These are phyloP conservation scores for Russula vinacea DNA, from an alignment of 768 basidiomycete genomes.

Conservation along the genomic window DNA sequence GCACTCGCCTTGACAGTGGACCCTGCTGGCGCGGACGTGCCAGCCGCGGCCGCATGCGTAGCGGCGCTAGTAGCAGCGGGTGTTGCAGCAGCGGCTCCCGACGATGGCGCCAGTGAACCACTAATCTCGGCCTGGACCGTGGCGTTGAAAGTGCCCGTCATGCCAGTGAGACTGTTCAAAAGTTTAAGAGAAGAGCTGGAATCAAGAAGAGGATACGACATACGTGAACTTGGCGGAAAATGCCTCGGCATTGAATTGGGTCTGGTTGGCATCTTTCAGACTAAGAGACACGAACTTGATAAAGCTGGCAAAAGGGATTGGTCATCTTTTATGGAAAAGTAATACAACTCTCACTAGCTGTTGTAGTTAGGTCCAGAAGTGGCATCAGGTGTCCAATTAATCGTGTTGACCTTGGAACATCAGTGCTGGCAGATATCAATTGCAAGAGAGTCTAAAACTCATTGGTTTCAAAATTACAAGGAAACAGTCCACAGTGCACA, in stretches of 20 bases:
- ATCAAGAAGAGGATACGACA: constrained; percentile 32
- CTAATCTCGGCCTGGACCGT: constrained; percentile 55
- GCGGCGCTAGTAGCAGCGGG: constrained; percentile 33
- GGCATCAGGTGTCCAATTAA: constrained; percentile 52
- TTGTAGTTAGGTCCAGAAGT: constrained; percentile 52
- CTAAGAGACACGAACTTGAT: constrained; percentile 65
- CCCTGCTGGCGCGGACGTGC: constrained; percentile 13
- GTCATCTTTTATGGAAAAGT: neutral
- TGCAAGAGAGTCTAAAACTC: constrained; percentile 54
- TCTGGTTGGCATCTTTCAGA: constrained; percentile 49
- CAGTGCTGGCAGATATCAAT: constrained; percentile 43
- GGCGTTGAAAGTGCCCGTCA: constrained; percentile 68
- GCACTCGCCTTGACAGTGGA: constrained; percentile 22
- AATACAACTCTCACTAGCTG: constrained; percentile 48
- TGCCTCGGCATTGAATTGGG: constrained; percentile 58
- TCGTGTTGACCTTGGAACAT: constrained; percentile 50
- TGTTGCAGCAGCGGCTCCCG: neutral
- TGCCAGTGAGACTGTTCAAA: constrained; percentile 51
- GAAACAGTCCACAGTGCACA: constrained; percentile 31
- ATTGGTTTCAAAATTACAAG: constrained; percentile 25
- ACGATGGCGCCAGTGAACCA: constrained; percentile 46
- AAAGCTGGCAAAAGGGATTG: constrained; percentile 49
- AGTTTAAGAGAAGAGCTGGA: neutral
- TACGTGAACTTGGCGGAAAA: constrained; percentile 82
- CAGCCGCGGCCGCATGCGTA: constrained; percentile 12